Percentiles rank a stretch among this genome's conserved stretches.
Evolutionary conservation across 176 grass and related monocot species (phyloP).

Genomic region (Ensete ventricosum): DNA sequence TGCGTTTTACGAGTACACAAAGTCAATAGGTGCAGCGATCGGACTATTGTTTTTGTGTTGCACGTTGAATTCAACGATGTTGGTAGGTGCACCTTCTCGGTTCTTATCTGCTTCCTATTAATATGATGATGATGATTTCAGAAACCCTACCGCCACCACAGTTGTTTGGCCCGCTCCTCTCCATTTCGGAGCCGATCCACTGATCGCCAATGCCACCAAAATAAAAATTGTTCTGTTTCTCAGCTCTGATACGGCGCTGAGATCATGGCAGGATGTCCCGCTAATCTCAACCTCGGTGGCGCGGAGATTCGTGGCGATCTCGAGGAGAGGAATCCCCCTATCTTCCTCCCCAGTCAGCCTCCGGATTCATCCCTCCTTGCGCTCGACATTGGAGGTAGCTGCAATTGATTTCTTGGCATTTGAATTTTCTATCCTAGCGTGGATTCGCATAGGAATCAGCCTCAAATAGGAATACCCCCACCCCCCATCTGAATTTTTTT

Average conservation of each 20-base stretch:
- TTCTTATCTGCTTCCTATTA: neutral
- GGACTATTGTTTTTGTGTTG: neutral
- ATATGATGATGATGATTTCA: neutral
- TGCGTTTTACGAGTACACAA: neutral
- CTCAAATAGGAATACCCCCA: neutral
- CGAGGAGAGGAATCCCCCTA: constrained; percentile 53
- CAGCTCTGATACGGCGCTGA: neutral
- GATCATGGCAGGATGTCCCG: neutral
- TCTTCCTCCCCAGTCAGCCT: constrained; percentile 66
- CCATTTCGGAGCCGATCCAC: neutral
- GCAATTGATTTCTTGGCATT: neutral
- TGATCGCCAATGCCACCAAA: neutral
- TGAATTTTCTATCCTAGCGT: neutral
- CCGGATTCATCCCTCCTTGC: constrained; percentile 55
- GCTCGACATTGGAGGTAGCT: constrained; percentile 73
- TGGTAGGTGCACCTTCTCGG: neutral
- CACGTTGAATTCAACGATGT: neutral
- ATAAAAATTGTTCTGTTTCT: neutral
- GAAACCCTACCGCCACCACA: neutral
- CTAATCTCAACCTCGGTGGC: constrained; percentile 44
- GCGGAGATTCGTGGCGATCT: constrained; percentile 59
- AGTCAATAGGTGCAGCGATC: neutral
- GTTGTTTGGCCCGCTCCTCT: neutral
- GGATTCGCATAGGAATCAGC: neutral
- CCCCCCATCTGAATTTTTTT: neutral